phyloP scores from a whole-genome alignment of 108 stramenopile species.

The Nitzschia sp. region DNA sequence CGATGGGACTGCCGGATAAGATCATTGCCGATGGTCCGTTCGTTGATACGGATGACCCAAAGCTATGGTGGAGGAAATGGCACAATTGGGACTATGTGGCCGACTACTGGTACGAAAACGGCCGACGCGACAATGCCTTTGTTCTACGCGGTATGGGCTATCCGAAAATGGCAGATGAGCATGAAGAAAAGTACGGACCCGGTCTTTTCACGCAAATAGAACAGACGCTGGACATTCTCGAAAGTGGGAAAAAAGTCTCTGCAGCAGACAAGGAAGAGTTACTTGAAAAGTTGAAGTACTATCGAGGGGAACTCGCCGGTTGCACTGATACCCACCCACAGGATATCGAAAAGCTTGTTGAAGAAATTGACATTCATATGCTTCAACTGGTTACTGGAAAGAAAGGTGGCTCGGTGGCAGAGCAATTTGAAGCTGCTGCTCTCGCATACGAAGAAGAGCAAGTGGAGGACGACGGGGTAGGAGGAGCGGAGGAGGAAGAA shows the following conservation, averaged over 20 bases:
- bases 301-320: conserved; percentile 40
- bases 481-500: conserved; percentile 40
- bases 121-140: conserved; percentile 46
- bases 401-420: conserved; percentile 26
- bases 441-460: conserved; percentile 47
- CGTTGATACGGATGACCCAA: conserved; percentile 57
- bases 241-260: not conserved
- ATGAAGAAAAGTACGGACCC: conserved; percentile 82
- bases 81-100: conserved; percentile 83
- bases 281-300: conserved; percentile 35
- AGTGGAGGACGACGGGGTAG: conserved; percentile 27
- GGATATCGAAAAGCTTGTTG: conserved; percentile 32
- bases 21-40: conserved; percentile 81
- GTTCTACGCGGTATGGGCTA: conserved; percentile 61
- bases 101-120: conserved; percentile 47
- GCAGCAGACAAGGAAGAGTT: conserved; percentile 26
- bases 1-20: conserved; percentile 66
- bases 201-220: conserved; percentile 50
- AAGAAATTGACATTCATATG: conserved; percentile 39
- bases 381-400: conserved; percentile 30
- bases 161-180: conserved; percentile 76
- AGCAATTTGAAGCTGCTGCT: conserved; percentile 22
- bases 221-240: conserved; percentile 29
- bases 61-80: conserved; percentile 59
- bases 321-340: conserved; percentile 45